Evolutionary conservation across 345 rosid genomes (phyloP).

Genomic region (Citropsis articulata): DNA sequence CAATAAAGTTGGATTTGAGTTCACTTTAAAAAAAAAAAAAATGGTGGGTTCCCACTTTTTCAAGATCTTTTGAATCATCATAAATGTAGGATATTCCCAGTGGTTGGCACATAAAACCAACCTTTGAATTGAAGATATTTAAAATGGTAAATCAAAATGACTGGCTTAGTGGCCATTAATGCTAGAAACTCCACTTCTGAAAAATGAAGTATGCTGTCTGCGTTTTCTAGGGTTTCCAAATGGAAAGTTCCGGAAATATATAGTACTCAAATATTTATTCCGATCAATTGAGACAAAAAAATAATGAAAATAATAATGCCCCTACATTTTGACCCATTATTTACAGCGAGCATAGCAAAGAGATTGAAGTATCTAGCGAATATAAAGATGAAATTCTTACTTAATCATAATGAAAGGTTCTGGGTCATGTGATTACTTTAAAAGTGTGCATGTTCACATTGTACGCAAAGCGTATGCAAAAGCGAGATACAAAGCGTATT

Average conservation of each 20-base stretch:
- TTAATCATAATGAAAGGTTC: no score
- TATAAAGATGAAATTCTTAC: no score
- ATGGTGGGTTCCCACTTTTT: slow-evolving; percentile 31
- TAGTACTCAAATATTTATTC: background rate
- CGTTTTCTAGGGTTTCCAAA: slow-evolving; percentile 11
- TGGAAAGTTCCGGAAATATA: slow-evolving; percentile 9
- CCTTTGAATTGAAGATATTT: slow-evolving; percentile 13
- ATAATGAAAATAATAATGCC: no score
- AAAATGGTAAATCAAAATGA: background rate
- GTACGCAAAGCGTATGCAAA: background rate
- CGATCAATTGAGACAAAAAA: background rate
- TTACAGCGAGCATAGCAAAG: no score
- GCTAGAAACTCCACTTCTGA: slow-evolving; percentile 10
- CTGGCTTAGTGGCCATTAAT: slow-evolving; percentile 27
- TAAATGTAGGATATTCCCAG: slow-evolving; percentile 20
- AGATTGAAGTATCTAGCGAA: no score
- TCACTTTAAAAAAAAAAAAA: background rate
- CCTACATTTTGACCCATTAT: no score
- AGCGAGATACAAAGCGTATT: background rate
- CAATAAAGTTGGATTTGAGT: background rate
- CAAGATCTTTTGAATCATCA: slow-evolving; percentile 31
- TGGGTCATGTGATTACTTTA: background rate
- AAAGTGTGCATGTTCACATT: background rate
- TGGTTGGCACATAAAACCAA: slow-evolving; percentile 29
- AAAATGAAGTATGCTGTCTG: background rate